A percentile compares a stretch with the other conserved stretches of the same genome.
Evolutionary conservation across 192 early-diverging fungal genomes (phyloP).

Genomic region (Linnemannia hyalina): DNA sequence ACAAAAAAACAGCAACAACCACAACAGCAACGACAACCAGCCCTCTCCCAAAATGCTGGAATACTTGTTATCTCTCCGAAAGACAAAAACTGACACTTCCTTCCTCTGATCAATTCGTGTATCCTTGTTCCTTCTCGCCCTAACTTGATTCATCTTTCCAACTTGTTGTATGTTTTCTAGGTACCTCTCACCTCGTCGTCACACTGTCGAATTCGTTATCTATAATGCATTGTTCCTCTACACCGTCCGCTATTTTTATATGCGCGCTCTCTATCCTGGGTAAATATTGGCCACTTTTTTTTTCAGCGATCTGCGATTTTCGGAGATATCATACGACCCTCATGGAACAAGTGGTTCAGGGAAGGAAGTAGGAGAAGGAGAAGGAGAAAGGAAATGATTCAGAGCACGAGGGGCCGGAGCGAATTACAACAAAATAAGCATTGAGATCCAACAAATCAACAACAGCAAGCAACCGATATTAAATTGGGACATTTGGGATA

Average conservation of each 20-base stretch:
- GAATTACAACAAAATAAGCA: background rate
- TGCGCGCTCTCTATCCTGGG: constrained; percentile 51
- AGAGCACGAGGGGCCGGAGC: background rate
- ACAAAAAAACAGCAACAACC: too few species aligned
- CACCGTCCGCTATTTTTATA: constrained; percentile 54
- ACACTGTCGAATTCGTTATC: constrained; percentile 60
- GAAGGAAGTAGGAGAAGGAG: too few species aligned
- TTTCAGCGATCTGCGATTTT: too few species aligned
- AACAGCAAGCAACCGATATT: background rate
- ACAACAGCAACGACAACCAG: too few species aligned
- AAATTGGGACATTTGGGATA: background rate
- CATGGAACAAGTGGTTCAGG: too few species aligned
- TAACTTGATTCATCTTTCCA: background rate
- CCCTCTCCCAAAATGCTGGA: too few species aligned
- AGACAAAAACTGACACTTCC: background rate
- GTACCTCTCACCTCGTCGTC: constrained; percentile 66
- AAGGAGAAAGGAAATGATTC: background rate
- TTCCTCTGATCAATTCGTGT: background rate
- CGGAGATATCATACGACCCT: too few species aligned
- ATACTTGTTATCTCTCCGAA: too few species aligned
- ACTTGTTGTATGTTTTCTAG: constrained; percentile 14
- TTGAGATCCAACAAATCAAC: background rate
- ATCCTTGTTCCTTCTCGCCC: background rate
- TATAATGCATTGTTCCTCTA: constrained; percentile 40
- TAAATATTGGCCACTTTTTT: background rate